Evolutionary conservation across 225 moss, liverwort and hornwort genomes (phyloP).

Genomic region (Lunularia cruciata): DNA sequence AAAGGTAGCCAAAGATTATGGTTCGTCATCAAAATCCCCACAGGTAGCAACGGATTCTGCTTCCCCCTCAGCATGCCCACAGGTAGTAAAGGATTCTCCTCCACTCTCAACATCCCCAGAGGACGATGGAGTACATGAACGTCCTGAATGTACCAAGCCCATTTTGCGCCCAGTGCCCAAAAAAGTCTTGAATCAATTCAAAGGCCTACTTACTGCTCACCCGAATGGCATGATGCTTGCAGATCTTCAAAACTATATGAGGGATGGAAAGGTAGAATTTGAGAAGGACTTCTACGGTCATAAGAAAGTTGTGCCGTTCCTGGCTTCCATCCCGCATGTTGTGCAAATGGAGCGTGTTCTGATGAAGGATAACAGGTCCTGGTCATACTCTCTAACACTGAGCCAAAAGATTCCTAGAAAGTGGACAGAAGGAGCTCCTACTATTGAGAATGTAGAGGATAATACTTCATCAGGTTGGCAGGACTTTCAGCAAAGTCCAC

Average conservation of each 20-base stretch:
- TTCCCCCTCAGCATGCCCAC: neutral
- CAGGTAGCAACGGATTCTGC: constrained; percentile 16
- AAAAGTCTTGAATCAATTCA: constrained; percentile 34
- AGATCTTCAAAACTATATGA: constrained; percentile 35
- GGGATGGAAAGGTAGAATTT: constrained; percentile 22
- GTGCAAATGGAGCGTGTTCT: constrained; percentile 37
- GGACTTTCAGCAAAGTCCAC: constrained; percentile 2
- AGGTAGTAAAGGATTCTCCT: constrained; percentile 18
- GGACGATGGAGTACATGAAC: constrained; percentile 7
- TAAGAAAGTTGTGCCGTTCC: constrained; percentile 37
- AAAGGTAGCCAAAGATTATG: constrained; percentile 15
- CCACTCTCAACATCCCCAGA: constrained; percentile 3
- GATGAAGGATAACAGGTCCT: constrained; percentile 39
- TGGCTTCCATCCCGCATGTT: constrained; percentile 35
- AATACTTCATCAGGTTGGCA: neutral
- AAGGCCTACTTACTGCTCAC: constrained; percentile 23
- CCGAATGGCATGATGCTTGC: constrained; percentile 38
- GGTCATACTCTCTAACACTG: constrained; percentile 30
- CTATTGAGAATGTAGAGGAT: neutral
- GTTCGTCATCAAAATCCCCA: constrained; percentile 2
- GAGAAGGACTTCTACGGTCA: constrained; percentile 44
- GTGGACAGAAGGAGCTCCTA: neutral
- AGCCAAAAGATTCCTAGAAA: neutral
- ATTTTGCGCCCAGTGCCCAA: constrained; percentile 25
- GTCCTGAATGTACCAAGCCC: constrained; percentile 1